phyloP scores from a whole-genome alignment of 139 green algal species.

The Haematococcus lacustris region DNA sequence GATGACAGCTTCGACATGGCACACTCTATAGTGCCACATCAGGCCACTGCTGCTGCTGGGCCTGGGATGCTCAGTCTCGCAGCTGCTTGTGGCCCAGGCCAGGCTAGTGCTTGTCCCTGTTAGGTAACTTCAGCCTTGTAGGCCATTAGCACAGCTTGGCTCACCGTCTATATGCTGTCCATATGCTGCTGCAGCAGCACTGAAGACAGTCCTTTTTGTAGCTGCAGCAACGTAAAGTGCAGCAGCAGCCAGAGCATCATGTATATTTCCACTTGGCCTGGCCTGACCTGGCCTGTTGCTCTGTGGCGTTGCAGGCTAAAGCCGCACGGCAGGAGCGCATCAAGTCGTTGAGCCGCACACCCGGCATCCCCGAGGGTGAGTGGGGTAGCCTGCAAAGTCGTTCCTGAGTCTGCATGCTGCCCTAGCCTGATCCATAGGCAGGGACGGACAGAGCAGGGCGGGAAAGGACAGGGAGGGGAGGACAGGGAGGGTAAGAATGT shows the following conservation, averaged over 20 bases:
- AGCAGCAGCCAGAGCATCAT: neutral
- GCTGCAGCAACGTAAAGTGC: neutral
- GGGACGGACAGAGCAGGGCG: neutral
- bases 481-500: neutral
- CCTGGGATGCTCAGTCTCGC: no score
- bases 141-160: no score
- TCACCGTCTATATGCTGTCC: no score
- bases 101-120: neutral
- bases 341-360: constrained; percentile 1
- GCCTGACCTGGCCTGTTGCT: no score
- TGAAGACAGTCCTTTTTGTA: neutral
- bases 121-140: neutral
- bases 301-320: no score
- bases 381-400: constrained; percentile 1
- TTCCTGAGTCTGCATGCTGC: no score
- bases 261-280: neutral
- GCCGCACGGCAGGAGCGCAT: constrained; percentile 6
- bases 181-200: no score
- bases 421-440: no score
- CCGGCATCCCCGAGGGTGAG: constrained; percentile 7
- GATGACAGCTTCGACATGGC: no score
- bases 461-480: neutral
- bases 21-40: no score
- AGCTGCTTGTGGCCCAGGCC: no score
- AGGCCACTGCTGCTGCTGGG: no score